These are phyloP conservation scores for Pseudogymnoascus sp. DNA, from an alignment of 2,329 filamentous ascomycete genomes.

Conservation along the genomic window DNA sequence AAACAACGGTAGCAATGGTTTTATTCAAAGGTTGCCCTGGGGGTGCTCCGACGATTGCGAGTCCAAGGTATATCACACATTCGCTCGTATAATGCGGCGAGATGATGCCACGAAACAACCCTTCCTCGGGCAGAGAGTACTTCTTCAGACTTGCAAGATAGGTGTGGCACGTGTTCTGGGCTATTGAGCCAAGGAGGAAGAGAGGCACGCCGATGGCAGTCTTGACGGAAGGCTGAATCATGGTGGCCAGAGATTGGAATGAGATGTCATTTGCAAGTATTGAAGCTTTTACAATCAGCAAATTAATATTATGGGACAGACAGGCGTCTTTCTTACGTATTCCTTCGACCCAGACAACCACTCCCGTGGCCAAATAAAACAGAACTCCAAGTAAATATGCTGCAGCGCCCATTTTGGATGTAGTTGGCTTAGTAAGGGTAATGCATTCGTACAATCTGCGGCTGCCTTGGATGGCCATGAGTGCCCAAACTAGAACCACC, in stretches of 20 bases:
- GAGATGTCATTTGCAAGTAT: conserved; percentile 7
- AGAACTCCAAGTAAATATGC: conserved; percentile 73
- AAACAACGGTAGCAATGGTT: conserved; percentile 61
- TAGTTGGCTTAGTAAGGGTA: conserved; percentile 53
- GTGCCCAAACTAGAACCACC: conserved; percentile 57
- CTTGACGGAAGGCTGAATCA: conserved; percentile 35
- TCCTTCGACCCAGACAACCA: conserved; percentile 81
- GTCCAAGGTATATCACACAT: conserved; percentile 72
- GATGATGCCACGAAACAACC: conserved; percentile 63
- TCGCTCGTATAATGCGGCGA: conserved; percentile 92
- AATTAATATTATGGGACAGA: conserved; percentile 16
- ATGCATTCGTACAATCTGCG: conserved; percentile 72
- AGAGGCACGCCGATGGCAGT: conserved; percentile 50
- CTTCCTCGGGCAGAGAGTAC: conserved; percentile 72
- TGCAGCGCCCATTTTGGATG: conserved; percentile 73
- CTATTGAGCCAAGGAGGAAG: conserved; percentile 61
- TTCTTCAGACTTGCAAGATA: conserved; percentile 66
- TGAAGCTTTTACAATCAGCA: conserved; percentile 11
- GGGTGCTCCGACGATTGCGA: conserved; percentile 69
- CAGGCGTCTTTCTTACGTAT: conserved; percentile 46
- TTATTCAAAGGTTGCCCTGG: conserved; percentile 57
- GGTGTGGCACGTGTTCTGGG: conserved; percentile 68
- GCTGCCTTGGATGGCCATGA: conserved; percentile 68
- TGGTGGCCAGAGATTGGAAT: conserved; percentile 14
- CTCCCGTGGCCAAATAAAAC: conserved; percentile 67